Evolutionary conservation across 2,329 filamentous ascomycete species (phyloP).

Genomic region (Stagonosporopsis vannaccii): DNA sequence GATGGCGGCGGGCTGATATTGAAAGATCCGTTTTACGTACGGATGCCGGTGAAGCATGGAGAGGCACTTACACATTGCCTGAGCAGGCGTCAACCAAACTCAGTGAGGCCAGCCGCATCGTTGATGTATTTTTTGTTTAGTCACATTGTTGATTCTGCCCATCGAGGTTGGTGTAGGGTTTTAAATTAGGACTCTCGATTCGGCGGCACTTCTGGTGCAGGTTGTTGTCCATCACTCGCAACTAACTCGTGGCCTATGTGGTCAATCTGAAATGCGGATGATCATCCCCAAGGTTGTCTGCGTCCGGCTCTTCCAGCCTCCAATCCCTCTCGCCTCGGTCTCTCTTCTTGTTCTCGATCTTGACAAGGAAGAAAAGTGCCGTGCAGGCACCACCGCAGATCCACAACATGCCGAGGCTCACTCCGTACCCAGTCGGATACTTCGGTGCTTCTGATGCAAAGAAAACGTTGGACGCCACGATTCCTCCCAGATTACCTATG

Average conservation of each 20-base stretch:
- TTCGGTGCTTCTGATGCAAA: conserved; percentile 53
- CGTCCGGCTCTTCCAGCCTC: conserved; percentile 52
- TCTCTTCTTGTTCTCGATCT: conserved; percentile 57
- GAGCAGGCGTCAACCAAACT: not conserved
- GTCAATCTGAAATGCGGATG: conserved; percentile 59
- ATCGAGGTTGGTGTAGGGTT: not conserved
- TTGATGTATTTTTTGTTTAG: too few relatives aligned
- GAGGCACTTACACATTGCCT: not conserved
- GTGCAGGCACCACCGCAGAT: conserved; percentile 55
- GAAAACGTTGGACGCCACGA: conserved; percentile 61
- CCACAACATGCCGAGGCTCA: conserved; percentile 59
- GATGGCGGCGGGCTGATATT: not conserved
- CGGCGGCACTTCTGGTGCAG: too few relatives aligned
- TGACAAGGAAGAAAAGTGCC: conserved; percentile 51
- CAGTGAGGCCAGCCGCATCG: too few relatives aligned
- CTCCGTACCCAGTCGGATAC: conserved; percentile 60
- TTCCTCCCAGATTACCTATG: conserved; percentile 60
- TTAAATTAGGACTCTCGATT: not conserved
- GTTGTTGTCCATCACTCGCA: not conserved
- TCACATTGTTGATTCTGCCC: too few relatives aligned
- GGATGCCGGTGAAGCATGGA: not conserved
- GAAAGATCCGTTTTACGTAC: not conserved
- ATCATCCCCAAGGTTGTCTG: conserved; percentile 60
- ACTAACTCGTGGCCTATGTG: conserved; percentile 18
- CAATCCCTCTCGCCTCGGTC: conserved; percentile 57